Percentiles rank a stretch among this genome's conserved stretches.
These are phyloP conservation scores for Aspergillus floridensis DNA, from an alignment of 2,329 filamentous ascomycete species.

Conservation along the genomic window DNA sequence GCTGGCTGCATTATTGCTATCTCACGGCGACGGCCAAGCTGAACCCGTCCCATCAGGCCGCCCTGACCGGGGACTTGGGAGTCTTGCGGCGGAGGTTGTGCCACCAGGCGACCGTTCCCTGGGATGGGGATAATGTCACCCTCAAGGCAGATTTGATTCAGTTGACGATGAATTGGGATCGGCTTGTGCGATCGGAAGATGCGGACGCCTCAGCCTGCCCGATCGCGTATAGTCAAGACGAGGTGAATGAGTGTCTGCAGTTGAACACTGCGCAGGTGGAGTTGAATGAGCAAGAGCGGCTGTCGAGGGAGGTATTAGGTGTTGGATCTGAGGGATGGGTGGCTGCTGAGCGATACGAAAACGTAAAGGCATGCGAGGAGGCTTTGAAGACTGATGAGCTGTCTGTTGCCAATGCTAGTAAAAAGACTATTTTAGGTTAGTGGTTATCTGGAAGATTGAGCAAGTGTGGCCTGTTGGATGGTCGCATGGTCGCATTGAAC, in stretches of 20 bases:
- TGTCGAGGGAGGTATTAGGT: not conserved
- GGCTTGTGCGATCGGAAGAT: not conserved
- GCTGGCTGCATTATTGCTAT: slow-evolving; percentile 25
- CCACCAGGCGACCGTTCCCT: slow-evolving; percentile 23
- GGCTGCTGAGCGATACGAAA: not conserved
- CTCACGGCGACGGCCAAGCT: slow-evolving; percentile 15
- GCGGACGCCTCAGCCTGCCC: not conserved
- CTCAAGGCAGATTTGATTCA: slow-evolving; percentile 26
- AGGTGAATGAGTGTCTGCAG: not conserved
- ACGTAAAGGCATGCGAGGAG: not conserved
- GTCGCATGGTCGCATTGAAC: too few species aligned
- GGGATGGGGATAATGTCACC: slow-evolving; percentile 27
- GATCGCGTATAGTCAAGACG: not conserved
- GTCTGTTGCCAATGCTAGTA: not conserved
- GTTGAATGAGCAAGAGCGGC: not conserved
- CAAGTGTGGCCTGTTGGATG: too few species aligned
- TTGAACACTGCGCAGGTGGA: not conserved
- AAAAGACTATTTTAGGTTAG: not conserved
- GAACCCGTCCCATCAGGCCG: slow-evolving; percentile 18
- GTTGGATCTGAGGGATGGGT: not conserved
- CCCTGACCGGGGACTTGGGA: slow-evolving; percentile 15
- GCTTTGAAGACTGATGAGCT: not conserved
- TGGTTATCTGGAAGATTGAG: too few species aligned
- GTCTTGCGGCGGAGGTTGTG: slow-evolving; percentile 19
- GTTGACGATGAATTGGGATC: slow-evolving; percentile 15